Conservation (phyloP, 139 green algal species). For the Tetraselmis striata region DNA sequence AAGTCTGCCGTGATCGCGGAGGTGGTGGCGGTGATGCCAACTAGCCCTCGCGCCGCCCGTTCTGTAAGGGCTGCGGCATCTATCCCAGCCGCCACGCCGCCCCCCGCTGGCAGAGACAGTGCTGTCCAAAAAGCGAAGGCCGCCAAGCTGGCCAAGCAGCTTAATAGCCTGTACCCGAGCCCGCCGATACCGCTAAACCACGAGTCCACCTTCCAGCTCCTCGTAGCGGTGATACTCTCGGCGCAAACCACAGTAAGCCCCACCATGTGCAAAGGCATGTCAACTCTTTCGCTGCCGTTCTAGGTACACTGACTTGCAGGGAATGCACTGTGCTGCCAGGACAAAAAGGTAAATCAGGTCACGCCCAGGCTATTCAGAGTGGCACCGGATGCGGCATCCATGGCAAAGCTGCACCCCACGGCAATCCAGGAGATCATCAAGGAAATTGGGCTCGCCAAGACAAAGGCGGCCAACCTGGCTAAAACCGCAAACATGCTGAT, state of each 20-base stretch:
- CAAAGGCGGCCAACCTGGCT: slow-evolving; percentile 75
- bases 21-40: background rate
- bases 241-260: slow-evolving; percentile 35
- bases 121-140: slow-evolving; percentile 30
- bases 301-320: no score
- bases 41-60: background rate
- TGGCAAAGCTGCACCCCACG: slow-evolving; percentile 33
- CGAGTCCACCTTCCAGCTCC: slow-evolving; percentile 62
- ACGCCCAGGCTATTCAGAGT: slow-evolving; percentile 56
- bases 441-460: slow-evolving; percentile 72
- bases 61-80: background rate
- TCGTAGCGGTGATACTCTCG: slow-evolving; percentile 73
- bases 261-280: no score
- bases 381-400: slow-evolving; percentile 43
- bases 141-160: slow-evolving; percentile 38
- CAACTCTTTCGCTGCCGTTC: no score
- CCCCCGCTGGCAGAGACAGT: background rate
- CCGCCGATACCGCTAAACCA: slow-evolving; percentile 69
- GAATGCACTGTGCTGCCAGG: slow-evolving; percentile 18
- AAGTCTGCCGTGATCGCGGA: background rate
- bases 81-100: background rate
- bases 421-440: slow-evolving; percentile 55
- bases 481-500: slow-evolving; percentile 44
- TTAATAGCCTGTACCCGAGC: slow-evolving; percentile 58
- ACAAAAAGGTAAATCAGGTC: slow-evolving; percentile 71